phyloP scores from a whole-genome alignment of 2,329 filamentous ascomycete species.

The Cladophialophora chaetospira region DNA sequence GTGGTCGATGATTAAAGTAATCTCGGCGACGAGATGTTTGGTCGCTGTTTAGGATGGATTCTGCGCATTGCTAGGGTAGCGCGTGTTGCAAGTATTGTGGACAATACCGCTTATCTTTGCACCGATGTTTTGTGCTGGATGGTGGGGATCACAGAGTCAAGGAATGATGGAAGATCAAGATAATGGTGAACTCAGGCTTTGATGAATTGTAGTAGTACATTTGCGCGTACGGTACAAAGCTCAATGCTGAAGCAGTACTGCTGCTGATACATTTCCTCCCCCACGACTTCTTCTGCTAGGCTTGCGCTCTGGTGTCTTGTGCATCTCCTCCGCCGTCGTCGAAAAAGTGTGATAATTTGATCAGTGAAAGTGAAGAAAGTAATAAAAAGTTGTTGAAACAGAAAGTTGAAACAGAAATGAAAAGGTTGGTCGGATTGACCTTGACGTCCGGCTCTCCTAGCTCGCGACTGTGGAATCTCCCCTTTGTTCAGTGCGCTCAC shows the following conservation, averaged over 20 bases:
- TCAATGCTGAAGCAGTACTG: conserved; percentile 1
- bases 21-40: not conserved
- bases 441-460: not conserved
- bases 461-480: not conserved
- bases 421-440: conserved; percentile 2
- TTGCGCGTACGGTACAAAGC: not conserved
- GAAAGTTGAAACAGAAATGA: conserved; percentile 6
- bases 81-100: too few species aligned
- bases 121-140: too few species aligned
- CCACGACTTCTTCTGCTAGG: not conserved
- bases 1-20: not conserved
- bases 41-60: too few species aligned
- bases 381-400: not conserved
- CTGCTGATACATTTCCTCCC: conserved; percentile 2
- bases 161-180: not conserved
- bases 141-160: not conserved
- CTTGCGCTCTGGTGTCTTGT: not conserved
- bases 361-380: conserved; percentile 4
- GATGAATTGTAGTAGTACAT: conserved; percentile 4
- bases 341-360: not conserved
- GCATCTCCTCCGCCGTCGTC: not conserved
- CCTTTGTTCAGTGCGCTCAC: not conserved
- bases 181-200: not conserved
- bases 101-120: too few species aligned
- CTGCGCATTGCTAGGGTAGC: not conserved